Evolutionary conservation across 768 basidiomycete species (phyloP).

Genomic region (Mrakia frigida): DNA sequence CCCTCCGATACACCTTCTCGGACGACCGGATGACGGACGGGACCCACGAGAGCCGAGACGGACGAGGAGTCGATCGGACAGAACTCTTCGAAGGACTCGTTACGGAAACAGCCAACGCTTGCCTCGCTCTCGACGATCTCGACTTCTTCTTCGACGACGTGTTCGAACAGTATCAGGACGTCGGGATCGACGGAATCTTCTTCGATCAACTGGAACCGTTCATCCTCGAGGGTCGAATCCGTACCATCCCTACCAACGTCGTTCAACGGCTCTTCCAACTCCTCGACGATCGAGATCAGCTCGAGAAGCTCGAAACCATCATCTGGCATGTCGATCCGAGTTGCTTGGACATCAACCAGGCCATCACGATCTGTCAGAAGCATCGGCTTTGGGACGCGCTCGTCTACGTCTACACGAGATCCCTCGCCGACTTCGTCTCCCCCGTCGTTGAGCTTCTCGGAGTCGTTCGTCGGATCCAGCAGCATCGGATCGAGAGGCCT

Average conservation of each 20-base stretch:
- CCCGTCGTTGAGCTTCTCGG: constrained; percentile 79
- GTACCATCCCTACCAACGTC: constrained; percentile 74
- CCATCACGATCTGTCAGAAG: constrained; percentile 74
- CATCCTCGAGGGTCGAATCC: constrained; percentile 67
- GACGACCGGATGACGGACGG: constrained; percentile 88
- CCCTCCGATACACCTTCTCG: constrained; percentile 83
- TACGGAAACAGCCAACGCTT: constrained; percentile 60
- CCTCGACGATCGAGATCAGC: constrained; percentile 65
- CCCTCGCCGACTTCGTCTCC: constrained; percentile 78
- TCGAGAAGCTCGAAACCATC: constrained; percentile 73
- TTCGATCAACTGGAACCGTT: constrained; percentile 74
- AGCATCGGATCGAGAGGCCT: constrained; percentile 47
- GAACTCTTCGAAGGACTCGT: constrained; percentile 85
- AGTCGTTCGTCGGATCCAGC: constrained; percentile 65
- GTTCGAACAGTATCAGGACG: constrained; percentile 79
- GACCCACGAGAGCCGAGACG: constrained; percentile 63
- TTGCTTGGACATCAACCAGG: constrained; percentile 88
- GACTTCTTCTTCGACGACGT: constrained; percentile 90
- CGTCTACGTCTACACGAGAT: constrained; percentile 86
- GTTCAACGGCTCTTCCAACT: constrained; percentile 75
- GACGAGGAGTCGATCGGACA: constrained; percentile 87
- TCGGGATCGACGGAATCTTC: constrained; percentile 78
- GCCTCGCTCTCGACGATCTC: constrained; percentile 69
- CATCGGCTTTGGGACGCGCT: constrained; percentile 86
- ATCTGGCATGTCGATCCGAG: constrained; percentile 95